A percentile compares a stretch with the other conserved stretches of the same genome.
Evolutionary conservation across 768 basidiomycete species (phyloP).

Genomic region (Boletus tomentosulus): DNA sequence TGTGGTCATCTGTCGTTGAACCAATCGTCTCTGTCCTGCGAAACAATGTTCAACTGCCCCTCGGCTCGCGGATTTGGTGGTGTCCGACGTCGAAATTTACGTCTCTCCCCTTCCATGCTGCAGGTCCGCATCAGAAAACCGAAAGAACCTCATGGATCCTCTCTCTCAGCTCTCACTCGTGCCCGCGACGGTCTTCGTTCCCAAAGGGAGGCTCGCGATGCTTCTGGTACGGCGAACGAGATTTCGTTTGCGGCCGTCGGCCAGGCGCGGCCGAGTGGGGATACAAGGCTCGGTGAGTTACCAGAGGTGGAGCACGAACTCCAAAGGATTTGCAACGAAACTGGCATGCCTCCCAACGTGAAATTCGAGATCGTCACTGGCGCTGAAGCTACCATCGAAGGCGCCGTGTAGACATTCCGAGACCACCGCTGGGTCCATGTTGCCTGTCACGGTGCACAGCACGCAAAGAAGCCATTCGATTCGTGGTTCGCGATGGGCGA

Average conservation of each 20-base stretch:
- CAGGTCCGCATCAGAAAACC: not conserved
- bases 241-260: not conserved
- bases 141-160: not conserved
- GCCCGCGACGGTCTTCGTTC: not conserved
- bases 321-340: not conserved
- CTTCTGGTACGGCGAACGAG: not conserved
- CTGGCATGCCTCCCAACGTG: not conserved
- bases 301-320: not conserved
- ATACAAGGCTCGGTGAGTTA: not conserved
- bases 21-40: not conserved
- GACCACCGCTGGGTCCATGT: not conserved
- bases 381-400: not conserved
- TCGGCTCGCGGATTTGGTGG: not conserved
- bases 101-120: not conserved
- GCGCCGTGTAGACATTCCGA: not conserved
- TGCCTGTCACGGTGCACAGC: not conserved
- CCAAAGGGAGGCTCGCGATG: not conserved
- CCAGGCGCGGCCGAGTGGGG: not conserved
- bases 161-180: constrained; percentile 1
- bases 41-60: not conserved
- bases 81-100: not conserved
- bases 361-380: not conserved
- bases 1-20: not conserved
- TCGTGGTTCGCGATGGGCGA: constrained; percentile 1
- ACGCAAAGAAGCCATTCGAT: not conserved